phyloP scores from a whole-genome alignment of 192 early-diverging fungal species.

The Bifiguratus adelaidae region DNA sequence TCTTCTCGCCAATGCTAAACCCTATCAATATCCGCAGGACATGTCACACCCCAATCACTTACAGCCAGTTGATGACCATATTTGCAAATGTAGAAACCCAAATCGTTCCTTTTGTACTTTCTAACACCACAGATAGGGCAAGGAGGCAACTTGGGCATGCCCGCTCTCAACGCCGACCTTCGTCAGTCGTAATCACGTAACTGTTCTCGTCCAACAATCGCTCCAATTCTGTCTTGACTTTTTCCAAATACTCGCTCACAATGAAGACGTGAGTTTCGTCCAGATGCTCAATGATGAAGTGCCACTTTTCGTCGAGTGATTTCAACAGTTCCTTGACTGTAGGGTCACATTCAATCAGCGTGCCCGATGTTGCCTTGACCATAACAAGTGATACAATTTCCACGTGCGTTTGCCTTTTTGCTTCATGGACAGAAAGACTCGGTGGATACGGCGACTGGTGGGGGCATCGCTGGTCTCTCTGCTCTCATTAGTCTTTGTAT shows the following conservation, averaged over 20 bases:
- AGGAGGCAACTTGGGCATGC: background rate
- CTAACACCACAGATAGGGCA: conserved; percentile 14
- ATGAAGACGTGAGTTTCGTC: conserved; percentile 78
- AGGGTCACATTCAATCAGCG: conserved; percentile 60
- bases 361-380: conserved; percentile 27
- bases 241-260: conserved; percentile 41
- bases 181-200: conserved; percentile 31
- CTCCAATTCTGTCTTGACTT: conserved; percentile 51
- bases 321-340: conserved; percentile 69
- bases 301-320: conserved; percentile 47
- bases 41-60: background rate
- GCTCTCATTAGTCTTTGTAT: too few relatives aligned
- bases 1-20: conserved; percentile 11
- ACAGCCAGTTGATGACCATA: conserved; percentile 22
- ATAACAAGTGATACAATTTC: too few relatives aligned
- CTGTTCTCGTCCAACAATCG: conserved; percentile 65
- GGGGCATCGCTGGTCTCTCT: too few relatives aligned
- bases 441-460: too few relatives aligned
- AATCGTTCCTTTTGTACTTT: conserved; percentile 2
- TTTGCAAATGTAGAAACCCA: conserved; percentile 13
- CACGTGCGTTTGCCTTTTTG: too few relatives aligned
- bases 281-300: conserved; percentile 76
- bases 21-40: background rate
- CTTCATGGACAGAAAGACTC: too few relatives aligned
- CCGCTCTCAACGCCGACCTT: conserved; percentile 6